Conservation (phyloP, 1,284 basidiomycete species). For the Malassezia nana region DNA sequence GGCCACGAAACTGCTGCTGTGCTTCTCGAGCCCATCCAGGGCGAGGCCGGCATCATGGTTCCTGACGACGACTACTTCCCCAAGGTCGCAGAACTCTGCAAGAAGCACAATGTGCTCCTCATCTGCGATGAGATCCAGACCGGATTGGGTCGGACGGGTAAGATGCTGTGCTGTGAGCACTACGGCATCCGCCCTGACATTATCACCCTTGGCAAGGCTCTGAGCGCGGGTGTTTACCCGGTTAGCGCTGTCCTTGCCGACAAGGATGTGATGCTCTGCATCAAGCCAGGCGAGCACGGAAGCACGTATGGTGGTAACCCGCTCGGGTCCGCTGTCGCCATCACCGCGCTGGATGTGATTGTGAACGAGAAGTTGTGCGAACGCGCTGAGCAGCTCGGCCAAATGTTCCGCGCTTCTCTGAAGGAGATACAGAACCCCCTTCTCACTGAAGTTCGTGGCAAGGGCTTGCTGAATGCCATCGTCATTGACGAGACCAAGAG, state of each 20-base stretch:
- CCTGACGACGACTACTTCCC: constrained; percentile 80
- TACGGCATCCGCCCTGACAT: constrained; percentile 75
- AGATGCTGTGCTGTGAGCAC: constrained; percentile 62
- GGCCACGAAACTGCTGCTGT: constrained; percentile 82
- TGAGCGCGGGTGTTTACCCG: constrained; percentile 92
- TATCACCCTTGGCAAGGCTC: constrained; percentile 85
- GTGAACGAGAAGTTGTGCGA: constrained; percentile 72
- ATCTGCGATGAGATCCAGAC: constrained; percentile 99
- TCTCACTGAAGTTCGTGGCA: constrained; percentile 66
- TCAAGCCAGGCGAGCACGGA: constrained; percentile 95
- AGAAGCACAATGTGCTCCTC: constrained; percentile 81
- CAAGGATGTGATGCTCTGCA: constrained; percentile 82
- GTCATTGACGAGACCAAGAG: constrained; percentile 79
- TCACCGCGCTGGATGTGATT: constrained; percentile 78
- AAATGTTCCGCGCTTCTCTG: constrained; percentile 56
- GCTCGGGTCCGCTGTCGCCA: constrained; percentile 84
- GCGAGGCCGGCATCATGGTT: constrained; percentile 91
- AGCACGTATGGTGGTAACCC: constrained; percentile 76
- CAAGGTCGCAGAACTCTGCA: constrained; percentile 70
- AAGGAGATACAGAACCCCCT: constrained; percentile 52
- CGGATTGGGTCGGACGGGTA: constrained; percentile 42
- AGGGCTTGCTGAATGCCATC: constrained; percentile 83
- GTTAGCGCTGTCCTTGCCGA: constrained; percentile 88
- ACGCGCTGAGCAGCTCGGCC: constrained; percentile 68
- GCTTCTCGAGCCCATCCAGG: constrained; percentile 94